A percentile compares a stretch with the other conserved stretches of the same genome.
Conservation (phyloP, 768 basidiomycete genomes). For the Lactifluus echinatus region DNA sequence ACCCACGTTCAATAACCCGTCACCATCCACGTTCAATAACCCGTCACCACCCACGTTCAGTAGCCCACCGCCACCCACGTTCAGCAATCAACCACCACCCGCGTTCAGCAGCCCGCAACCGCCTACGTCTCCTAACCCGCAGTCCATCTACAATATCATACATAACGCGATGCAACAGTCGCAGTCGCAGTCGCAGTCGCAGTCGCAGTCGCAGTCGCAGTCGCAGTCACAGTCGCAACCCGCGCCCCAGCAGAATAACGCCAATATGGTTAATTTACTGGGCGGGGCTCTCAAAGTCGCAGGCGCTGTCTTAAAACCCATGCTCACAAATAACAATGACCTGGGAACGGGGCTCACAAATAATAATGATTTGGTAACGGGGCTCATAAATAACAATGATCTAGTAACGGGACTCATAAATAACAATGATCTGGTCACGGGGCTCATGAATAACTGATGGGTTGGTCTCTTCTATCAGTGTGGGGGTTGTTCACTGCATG, state of each 20-base stretch:
- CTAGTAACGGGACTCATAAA: not conserved
- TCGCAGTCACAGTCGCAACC: not conserved
- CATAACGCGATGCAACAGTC: not conserved
- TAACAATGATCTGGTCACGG: not conserved
- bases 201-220: not conserved
- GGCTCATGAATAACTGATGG: too few species aligned
- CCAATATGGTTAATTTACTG: not conserved
- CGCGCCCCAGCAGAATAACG: not conserved
- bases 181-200: not conserved
- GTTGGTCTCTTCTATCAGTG: too few species aligned
- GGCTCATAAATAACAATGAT: not conserved
- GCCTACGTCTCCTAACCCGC: not conserved
- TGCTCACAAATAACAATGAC: not conserved
- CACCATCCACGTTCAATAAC: too few species aligned
- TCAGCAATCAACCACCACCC: not conserved
- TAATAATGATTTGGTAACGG: not conserved
- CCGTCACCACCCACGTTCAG: too few species aligned
- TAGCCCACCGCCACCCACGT: not conserved
- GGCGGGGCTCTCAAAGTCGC: constrained; percentile 10
- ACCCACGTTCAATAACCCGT: too few species aligned
- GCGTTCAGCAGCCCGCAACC: not conserved
- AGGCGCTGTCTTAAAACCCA: not conserved
- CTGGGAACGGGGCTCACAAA: not conserved
- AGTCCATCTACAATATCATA: not conserved
- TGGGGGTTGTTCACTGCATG: too few species aligned